Base-by-base conservation (phyloP, 768 basidiomycete species). In the Leccinum longicurvipes region DNA sequence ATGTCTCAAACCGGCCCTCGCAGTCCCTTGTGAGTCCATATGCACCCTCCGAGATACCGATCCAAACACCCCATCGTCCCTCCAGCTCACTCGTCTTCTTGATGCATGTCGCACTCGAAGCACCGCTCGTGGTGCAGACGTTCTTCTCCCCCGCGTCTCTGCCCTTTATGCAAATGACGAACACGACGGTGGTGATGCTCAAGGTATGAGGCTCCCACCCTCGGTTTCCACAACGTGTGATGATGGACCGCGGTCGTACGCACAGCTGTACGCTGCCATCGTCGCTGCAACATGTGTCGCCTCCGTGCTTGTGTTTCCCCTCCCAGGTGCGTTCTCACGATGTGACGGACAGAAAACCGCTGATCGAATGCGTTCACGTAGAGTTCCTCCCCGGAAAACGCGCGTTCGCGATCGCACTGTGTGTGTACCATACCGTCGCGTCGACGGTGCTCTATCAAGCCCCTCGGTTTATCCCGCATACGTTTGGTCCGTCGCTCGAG, bases 321-420 rank as follows among this genome's bases (percentile, higher is more conserved):
- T 93, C 12, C 91, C 91, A 62, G 90, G 90, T 85, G 45, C 34
- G 81, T 32, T 75, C 27, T 47, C 28, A 9, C 12, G 23, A 9
- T 29, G 27, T 21, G 10, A 27, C 27, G 14, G 32, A 9, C 21
- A 3, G 3, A 32, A 15, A 8, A 32, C 3, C 27, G 12, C 19
- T 49, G 31, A 49, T 21, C 7, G 6, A 19, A 34, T 17, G 45
- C 17, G 7, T 28, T n/a, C 4, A 8, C 29, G 9, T 58, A 89
- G 91, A 93, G 62, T 91, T 89, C 70, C 73, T 93, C 3, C 91
- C 91, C 0, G 90, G 90, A 11, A 93, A 93, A 74, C 83, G 91
- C 15, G 91, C 89, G 0, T 70, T 93, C 9, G 91, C 87, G 2
- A 84, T 93, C 27, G 83, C 77, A 10, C 79, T 93, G 2, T 85